Evolutionary conservation across 2,329 filamentous ascomycete species (phyloP).

Genomic region (Paecilomyces sp.): DNA sequence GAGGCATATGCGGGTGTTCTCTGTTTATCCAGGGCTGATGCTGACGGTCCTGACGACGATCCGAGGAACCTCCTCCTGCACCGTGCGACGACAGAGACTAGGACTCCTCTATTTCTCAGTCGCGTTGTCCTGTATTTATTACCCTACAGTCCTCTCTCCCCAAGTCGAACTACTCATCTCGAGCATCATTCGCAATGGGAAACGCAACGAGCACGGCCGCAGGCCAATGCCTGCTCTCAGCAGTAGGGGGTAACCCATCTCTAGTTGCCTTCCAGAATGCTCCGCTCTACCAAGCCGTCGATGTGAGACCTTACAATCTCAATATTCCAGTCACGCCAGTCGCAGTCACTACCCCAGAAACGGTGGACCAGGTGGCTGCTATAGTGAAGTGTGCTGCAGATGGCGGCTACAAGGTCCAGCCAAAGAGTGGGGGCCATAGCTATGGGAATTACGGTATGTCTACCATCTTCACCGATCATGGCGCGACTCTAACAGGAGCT

Average conservation of each 20-base stretch:
- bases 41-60: neutral
- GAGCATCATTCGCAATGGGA: neutral
- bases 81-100: neutral
- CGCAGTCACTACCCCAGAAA: constrained; percentile 26
- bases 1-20: neutral
- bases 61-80: neutral
- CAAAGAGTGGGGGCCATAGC: constrained; percentile 48
- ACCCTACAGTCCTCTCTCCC: neutral
- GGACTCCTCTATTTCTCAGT: neutral
- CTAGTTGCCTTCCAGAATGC: constrained; percentile 6
- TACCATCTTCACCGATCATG: neutral
- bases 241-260: constrained; percentile 6
- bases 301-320: constrained; percentile 23
- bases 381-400: constrained; percentile 42
- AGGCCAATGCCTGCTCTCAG: constrained; percentile 6
- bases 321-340: constrained; percentile 22
- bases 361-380: constrained; percentile 34
- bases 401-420: constrained; percentile 41
- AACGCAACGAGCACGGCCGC: constrained; percentile 6
- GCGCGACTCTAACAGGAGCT: neutral
- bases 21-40: neutral
- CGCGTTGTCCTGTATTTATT: neutral
- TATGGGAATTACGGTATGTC: constrained; percentile 44
- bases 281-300: constrained; percentile 5
- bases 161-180: neutral